Evolutionary conservation across 2,329 filamentous ascomycete genomes (phyloP), one percentile per base, ranked within the genome.

Genomic region (Talaromyces albobiverticillius): DNA sequence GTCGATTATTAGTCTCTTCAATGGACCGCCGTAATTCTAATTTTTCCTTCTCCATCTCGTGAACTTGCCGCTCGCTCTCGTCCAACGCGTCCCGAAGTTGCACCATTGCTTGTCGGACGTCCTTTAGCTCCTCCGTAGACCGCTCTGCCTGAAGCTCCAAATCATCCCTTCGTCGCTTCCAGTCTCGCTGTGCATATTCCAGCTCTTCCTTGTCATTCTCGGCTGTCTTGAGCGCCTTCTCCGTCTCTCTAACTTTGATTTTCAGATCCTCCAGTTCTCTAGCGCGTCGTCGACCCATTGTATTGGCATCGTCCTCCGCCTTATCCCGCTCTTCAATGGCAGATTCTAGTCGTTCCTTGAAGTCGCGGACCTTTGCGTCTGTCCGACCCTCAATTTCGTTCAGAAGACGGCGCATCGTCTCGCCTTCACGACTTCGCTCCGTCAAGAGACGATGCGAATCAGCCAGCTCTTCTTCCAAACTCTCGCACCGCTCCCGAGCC

Each of bases 291-390:
- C 93, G 82, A 11, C 87, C 88, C 46, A 89, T 80, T 0, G 85
- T 88, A 64, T 85, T 90, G 2, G 90, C 86, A 72, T 97, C 92
- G 59, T 97, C 92, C 71, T 99, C 93, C 2, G 91, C 86, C 2
- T 90, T 85, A 68, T 99, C 94, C 16, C 94, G 84, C 71, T 99
- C 94, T 68, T 96, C 92, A n/a, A 95, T 82, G 0, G 92, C 92
- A 1, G 89, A 80, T 64, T 97, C 93, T 80, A 97, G 87, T 2
- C 88, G 85, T 55, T 90, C 85, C 51, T 90, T 87, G 85, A 96
- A 94, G 60, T 97, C 93, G 25, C 90, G 85, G 16, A 95, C 83
- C 65, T 90, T 89, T 57, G 79, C 78, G 60, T 97, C 92, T 1
- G 92, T 86, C 9, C 89, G 82, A 56, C 88, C 84, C 68, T 97